Conservation (phyloP, 441 rosid genomes). For the Kokia cookei region DNA sequence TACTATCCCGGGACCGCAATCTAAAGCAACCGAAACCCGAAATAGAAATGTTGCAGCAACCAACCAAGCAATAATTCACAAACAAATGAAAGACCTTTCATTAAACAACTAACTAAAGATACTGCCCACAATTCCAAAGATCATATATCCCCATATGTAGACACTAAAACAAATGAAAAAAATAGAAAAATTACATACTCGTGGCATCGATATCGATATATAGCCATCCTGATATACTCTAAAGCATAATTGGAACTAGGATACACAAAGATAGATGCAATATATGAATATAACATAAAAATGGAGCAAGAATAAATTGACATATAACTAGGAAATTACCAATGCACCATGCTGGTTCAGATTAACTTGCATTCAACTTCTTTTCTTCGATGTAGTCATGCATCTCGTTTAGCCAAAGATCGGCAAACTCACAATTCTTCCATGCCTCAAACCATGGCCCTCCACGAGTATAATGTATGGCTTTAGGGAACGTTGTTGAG, state of each 20-base stretch:
- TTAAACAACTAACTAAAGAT: not conserved
- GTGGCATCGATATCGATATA: not conserved
- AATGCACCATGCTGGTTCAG: not conserved
- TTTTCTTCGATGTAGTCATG: conserved; percentile 42
- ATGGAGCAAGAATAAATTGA: not conserved
- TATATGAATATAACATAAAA: not conserved
- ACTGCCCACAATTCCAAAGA: not conserved
- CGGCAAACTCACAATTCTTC: conserved; percentile 91
- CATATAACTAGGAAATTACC: not conserved
- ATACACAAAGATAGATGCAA: not conserved
- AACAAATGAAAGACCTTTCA: not conserved
- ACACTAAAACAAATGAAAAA: not conserved
- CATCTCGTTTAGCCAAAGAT: conserved; percentile 80
- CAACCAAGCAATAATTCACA: not conserved
- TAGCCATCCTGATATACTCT: not conserved
- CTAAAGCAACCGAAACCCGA: too few species aligned
- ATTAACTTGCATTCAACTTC: conserved; percentile 19
- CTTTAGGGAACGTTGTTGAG: conserved; percentile 59
- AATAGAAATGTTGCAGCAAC: too few species aligned
- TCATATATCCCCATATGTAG: not conserved
- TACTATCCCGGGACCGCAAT: too few species aligned
- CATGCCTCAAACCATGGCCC: conserved; percentile 98
- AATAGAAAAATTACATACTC: not conserved
- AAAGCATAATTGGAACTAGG: not conserved
- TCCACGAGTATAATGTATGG: conserved; percentile 87